Conservation (phyloP, 441 rosid species). For the Populus hybrid region DNA sequence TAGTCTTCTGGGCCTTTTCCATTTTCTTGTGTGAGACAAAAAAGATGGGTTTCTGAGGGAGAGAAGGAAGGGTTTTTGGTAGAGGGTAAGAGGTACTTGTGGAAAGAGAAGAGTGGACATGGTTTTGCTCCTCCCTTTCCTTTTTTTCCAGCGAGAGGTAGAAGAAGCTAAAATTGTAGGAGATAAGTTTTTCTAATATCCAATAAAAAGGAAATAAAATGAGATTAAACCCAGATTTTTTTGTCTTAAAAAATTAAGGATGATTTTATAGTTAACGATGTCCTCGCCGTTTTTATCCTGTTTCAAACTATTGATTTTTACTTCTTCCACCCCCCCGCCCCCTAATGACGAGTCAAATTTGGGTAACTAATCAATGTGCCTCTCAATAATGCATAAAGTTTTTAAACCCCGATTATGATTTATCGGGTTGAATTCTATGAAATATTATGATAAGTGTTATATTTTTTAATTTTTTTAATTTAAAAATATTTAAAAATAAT, state of each 20-base stretch:
- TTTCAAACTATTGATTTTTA: background rate
- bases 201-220: background rate
- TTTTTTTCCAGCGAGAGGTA: background rate
- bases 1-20: constrained; percentile 17
- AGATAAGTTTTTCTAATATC: background rate
- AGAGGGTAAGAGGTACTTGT: constrained; percentile 7
- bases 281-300: background rate
- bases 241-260: too few relatives aligned
- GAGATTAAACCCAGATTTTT: background rate
- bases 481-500: too few relatives aligned
- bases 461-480: too few relatives aligned
- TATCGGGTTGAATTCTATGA: background rate
- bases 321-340: too few relatives aligned
- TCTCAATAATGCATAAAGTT: background rate
- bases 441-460: too few relatives aligned
- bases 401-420: background rate
- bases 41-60: constrained; percentile 26
- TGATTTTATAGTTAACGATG: background rate
- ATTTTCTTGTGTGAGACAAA: constrained; percentile 16
- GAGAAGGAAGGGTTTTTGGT: constrained; percentile 2
- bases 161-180: background rate
- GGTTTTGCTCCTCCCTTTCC: constrained; percentile 26
- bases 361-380: background rate
- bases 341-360: background rate
- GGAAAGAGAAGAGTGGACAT: constrained; percentile 39